These are phyloP conservation scores for Verticillium nubilum DNA, from an alignment of 2,329 filamentous ascomycete genomes.

Conservation along the genomic window DNA sequence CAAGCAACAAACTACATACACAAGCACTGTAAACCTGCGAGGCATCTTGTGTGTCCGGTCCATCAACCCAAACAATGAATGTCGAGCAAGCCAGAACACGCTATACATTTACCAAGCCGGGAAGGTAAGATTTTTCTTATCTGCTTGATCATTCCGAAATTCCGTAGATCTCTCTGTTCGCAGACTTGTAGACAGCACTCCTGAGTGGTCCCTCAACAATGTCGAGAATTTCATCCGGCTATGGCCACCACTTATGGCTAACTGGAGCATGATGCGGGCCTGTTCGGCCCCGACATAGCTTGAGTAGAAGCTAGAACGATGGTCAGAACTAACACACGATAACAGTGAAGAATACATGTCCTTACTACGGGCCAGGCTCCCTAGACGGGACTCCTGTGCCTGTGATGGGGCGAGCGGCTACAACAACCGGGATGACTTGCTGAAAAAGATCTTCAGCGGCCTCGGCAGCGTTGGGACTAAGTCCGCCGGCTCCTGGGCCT, in stretches of 20 bases:
- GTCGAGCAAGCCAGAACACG: no score
- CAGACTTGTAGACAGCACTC: not conserved
- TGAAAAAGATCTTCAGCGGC: slow-evolving; percentile 20
- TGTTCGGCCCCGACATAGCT: slow-evolving; percentile 23
- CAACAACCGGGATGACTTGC: slow-evolving; percentile 20
- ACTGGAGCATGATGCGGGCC: slow-evolving; percentile 23
- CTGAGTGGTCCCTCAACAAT: slow-evolving; percentile 23
- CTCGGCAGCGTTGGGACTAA: slow-evolving; percentile 18
- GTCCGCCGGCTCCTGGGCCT: slow-evolving; percentile 21
- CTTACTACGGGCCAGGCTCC: not conserved
- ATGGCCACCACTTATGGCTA: slow-evolving; percentile 21
- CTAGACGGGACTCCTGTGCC: slow-evolving; percentile 18
- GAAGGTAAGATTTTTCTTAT: no score
- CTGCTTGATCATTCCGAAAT: not conserved
- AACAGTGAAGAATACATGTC: no score
- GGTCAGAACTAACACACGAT: not conserved
- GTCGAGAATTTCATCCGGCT: slow-evolving; percentile 17
- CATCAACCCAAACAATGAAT: no score
- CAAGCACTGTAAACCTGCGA: no score
- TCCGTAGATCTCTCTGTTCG: not conserved
- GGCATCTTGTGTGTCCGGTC: no score
- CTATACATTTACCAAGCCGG: no score
- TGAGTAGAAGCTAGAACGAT: slow-evolving; percentile 16
- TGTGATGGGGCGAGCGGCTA: slow-evolving; percentile 21
- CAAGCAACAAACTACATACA: no score